Evolutionary conservation across 805 yeast species (phyloP).

Genomic region (Blastobotrys attinorum): DNA sequence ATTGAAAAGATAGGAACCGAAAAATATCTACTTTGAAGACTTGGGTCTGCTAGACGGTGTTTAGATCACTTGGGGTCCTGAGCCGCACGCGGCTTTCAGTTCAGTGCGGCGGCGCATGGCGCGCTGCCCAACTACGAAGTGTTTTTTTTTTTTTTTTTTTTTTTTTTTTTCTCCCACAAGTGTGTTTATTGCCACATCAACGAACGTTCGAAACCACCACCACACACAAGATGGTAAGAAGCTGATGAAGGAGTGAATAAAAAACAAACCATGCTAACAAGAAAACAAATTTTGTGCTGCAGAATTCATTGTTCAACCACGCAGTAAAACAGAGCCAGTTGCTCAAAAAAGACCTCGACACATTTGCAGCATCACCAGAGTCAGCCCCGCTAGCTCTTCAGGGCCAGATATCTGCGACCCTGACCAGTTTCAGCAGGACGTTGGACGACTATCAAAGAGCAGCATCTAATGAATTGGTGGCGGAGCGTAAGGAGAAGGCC

Average conservation of each 20-base stretch:
- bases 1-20: too few species aligned
- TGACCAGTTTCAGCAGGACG: conserved; percentile 68
- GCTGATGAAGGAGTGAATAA: neutral
- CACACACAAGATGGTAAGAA: neutral
- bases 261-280: neutral
- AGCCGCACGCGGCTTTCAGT: too few species aligned
- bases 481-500: conserved; percentile 48
- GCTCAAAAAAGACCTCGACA: conserved; percentile 57
- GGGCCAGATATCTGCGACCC: conserved; percentile 71
- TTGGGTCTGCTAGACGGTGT: too few species aligned
- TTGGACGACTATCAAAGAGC: conserved; percentile 58
- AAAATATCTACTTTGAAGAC: too few species aligned
- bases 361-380: conserved; percentile 49
- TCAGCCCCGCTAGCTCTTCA: conserved; percentile 69
- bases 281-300: neutral
- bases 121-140: too few species aligned
- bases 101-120: too few species aligned
- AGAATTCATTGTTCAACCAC: conserved; percentile 85
- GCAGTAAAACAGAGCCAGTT: conserved; percentile 79
- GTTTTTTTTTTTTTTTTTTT: too few species aligned
- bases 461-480: conserved; percentile 49
- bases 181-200: too few species aligned
- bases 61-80: too few species aligned
- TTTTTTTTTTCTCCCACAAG: too few species aligned
- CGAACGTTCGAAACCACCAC: too few species aligned